Evolutionary conservation across 129 eudicot genomes (phyloP), one percentile per base, ranked within the genome.

Genomic region (Artemisia tridentata): DNA sequence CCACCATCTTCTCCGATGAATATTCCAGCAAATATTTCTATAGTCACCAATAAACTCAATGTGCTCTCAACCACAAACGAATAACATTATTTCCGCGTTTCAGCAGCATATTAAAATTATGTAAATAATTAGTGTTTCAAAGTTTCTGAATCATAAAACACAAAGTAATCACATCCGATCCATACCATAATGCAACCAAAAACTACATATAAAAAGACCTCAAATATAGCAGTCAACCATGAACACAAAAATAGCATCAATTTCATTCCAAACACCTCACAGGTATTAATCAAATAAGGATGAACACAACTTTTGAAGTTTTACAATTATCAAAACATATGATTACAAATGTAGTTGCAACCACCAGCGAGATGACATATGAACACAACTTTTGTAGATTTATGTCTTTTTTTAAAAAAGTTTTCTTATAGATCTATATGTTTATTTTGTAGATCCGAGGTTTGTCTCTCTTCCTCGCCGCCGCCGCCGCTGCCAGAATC

Each of bases 261-360:
- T 7, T 43, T 31, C 31, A 65, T 74, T 54, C 11, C 49, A 64
- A 74, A 53, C 58, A 38, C 47, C 31, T 53, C 48, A 53, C 48
- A 10, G 5, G 52, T 55, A 20, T 52, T 27, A 54, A 16, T 41
- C 65, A 65, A 16, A 64, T 15, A 49, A 53, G 51, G 54, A 31
- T 27, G 31, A 27, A 27, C 31, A 27, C 31, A 27, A 27, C 31
- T 27, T 27, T 27, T 27, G 31, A 27, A 27, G 31, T 27, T 27
- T 27, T 27, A 27, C 31, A 27, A 27, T 27, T 27, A 27, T 27
- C 31, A 27, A 27, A 27, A 27, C 31, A 27, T 27, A 27, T 27
- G 31, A 27, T 27, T 27, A 27, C 31, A 27, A 27, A 27, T 27
- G 31, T n/a, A n/a, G n/a, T n/a, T n/a, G n/a, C n/a, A n/a, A n/a